phyloP scores from a whole-genome alignment of 805 yeast species.

The Candida pseudoglaebosa region DNA sequence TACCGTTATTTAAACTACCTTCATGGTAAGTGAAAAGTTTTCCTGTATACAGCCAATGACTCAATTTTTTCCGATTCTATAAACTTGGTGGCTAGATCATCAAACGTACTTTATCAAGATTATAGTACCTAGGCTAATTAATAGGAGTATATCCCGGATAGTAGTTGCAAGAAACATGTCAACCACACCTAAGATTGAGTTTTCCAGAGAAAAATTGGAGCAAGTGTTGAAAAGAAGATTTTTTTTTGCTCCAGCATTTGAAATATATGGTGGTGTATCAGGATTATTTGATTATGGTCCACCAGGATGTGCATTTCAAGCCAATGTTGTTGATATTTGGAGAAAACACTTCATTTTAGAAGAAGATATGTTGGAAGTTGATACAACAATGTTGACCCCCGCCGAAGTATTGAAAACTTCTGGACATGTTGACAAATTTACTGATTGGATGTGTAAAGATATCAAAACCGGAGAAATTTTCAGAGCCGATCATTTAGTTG shows the following conservation, averaged over 20 bases:
- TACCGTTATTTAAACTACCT: too few relatives aligned
- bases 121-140: constrained; percentile 7
- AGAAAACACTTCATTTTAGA: constrained; percentile 95
- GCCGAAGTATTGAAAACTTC: constrained; percentile 96
- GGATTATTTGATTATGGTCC: constrained; percentile 99
- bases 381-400: constrained; percentile 96
- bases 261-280: constrained; percentile 96
- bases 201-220: constrained; percentile 85
- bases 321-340: constrained; percentile 92
- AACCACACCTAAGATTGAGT: constrained; percentile 33
- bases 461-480: constrained; percentile 94
- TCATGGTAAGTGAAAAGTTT: constrained; percentile 1
- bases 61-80: background rate
- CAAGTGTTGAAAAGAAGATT: constrained; percentile 90
- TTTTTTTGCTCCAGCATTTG: constrained; percentile 96
- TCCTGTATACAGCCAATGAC: background rate
- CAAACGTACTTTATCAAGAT: constrained; percentile 2
- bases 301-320: constrained; percentile 98
- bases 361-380: constrained; percentile 98
- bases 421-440: constrained; percentile 98
- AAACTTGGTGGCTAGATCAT: background rate
- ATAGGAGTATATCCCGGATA: constrained; percentile 7
- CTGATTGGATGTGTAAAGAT: constrained; percentile 99
- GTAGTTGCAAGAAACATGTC: constrained; percentile 20
- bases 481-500: constrained; percentile 97